phyloP scores from a whole-genome alignment of 805 yeast species.

The Isabelozyma gotoi region DNA sequence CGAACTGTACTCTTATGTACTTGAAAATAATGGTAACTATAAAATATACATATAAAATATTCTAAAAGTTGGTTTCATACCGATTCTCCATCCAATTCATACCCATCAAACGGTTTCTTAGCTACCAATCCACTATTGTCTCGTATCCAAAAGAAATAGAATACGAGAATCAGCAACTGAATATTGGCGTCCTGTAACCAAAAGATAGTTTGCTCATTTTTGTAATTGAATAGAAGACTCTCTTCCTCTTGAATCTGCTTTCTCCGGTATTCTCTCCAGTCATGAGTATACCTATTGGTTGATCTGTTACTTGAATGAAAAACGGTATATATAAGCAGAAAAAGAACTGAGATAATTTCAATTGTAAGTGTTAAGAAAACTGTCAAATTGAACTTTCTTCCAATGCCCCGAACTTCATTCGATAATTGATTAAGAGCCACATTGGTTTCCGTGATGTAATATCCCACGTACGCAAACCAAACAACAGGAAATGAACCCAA shows the following conservation, averaged over 20 bases:
- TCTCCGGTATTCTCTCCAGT: no score
- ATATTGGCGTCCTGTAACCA: neutral
- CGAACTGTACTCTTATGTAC: neutral
- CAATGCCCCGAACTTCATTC: no score
- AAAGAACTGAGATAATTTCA: neutral
- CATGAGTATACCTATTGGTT: neutral
- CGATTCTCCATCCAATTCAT: neutral
- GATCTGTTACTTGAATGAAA: neutral
- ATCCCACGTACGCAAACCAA: neutral
- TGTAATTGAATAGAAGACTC: no score
- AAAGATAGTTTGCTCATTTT: neutral
- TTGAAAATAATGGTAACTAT: neutral
- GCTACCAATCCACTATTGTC: neutral
- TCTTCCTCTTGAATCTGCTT: no score
- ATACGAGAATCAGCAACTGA: neutral
- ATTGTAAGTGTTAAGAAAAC: neutral
- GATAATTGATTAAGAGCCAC: neutral
- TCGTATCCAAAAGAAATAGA: neutral
- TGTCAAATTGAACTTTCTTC: neutral
- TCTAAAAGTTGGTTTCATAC: no score
- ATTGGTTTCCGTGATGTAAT: neutral
- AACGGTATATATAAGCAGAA: neutral
- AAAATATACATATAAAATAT: neutral
- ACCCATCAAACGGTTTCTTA: neutral
- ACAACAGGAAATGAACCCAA: neutral